Conservation (phyloP, 768 basidiomycete species). For the Hericium rajendrae region DNA sequence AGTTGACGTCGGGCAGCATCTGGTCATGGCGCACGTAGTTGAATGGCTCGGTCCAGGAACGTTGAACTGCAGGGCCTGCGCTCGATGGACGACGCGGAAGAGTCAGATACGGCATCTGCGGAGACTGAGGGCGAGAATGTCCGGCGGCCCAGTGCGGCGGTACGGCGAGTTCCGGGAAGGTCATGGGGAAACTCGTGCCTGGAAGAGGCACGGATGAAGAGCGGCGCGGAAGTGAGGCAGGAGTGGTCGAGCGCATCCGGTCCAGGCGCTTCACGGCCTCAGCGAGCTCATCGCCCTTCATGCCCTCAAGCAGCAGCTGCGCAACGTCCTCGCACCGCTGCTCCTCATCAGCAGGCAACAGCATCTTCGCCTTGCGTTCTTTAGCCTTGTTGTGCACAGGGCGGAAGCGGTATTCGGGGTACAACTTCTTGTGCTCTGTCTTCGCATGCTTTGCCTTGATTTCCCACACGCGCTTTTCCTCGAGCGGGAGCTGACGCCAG, state of each 20-base stretch:
- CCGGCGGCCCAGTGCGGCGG: neutral
- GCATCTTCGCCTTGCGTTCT: slow-evolving; percentile 21
- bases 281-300: slow-evolving; percentile 15
- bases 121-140: slow-evolving; percentile 7
- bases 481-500: slow-evolving; percentile 62
- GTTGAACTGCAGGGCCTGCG: slow-evolving; percentile 6
- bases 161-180: slow-evolving; percentile 10
- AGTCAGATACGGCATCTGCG: slow-evolving; percentile 2
- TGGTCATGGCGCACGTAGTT: slow-evolving; percentile 6
- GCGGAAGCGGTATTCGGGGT: slow-evolving; percentile 52
- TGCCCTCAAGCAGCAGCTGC: slow-evolving; percentile 13
- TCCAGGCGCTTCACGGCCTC: slow-evolving; percentile 14
- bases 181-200: slow-evolving; percentile 7
- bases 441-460: slow-evolving; percentile 63
- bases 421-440: slow-evolving; percentile 56
- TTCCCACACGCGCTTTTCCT: slow-evolving; percentile 70
- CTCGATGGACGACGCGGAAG: slow-evolving; percentile 14
- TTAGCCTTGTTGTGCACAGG: slow-evolving; percentile 39
- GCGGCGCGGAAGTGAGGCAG: slow-evolving; percentile 9
- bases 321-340: slow-evolving; percentile 15
- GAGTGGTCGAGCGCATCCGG: slow-evolving; percentile 10
- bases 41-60: slow-evolving; percentile 11
- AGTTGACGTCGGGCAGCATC: slow-evolving; percentile 12
- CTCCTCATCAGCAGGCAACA: slow-evolving; percentile 11
- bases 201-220: slow-evolving; percentile 14